Evolutionary conservation across 805 yeast genomes (phyloP), one percentile per base, ranked within the genome.

Genomic region (Jamesozyma jinghongensis): DNA sequence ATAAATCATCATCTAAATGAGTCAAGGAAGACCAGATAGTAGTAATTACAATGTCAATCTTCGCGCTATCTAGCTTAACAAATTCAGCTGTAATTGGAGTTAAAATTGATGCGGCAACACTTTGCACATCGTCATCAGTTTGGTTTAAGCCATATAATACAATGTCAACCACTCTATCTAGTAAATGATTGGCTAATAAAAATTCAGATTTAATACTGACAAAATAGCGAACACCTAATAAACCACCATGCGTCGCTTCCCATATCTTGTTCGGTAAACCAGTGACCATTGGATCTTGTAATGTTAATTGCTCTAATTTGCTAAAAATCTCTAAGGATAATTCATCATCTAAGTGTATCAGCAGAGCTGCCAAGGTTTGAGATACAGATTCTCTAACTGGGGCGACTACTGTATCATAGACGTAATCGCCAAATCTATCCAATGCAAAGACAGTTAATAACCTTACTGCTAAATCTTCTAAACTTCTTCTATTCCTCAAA

Each of bases 241-340:
- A 79, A 37, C 97, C 99, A 51, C 97, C 98, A 67, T 92, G 98
- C 44, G 92, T 84, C 3, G 96, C 97, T 58, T 94, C 97, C 98
- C 98, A 92, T 41, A 87, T 76, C 34, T 71, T 66, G 11, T 49
- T 53, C 20, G 59, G 57, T 19, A 68, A 60, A 1, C 67, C 76
- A 18, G 74, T 52, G 2, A 42, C 25, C 35, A 46, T 28, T 4
- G 66, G 53, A 33, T 71, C 69, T 58, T 90, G 97, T 36, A 81
- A 61, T 1, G 88, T 86, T 38, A 92, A 65, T 33, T 74, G 71
- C 38, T 78, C 74, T 43, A 92, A 68, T 16, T 80, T 77, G 10
- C 67, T 54, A 56, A 87, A 90, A 0, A 85, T 76, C 37, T 72
- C 69, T 7, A 77, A 52, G 5, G 84, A 80, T 1, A 74, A 65